Percentiles rank a stretch among this genome's conserved stretches.
Conservation (phyloP, 78 protist genomes). For the Anaeramoeba ignava region DNA sequence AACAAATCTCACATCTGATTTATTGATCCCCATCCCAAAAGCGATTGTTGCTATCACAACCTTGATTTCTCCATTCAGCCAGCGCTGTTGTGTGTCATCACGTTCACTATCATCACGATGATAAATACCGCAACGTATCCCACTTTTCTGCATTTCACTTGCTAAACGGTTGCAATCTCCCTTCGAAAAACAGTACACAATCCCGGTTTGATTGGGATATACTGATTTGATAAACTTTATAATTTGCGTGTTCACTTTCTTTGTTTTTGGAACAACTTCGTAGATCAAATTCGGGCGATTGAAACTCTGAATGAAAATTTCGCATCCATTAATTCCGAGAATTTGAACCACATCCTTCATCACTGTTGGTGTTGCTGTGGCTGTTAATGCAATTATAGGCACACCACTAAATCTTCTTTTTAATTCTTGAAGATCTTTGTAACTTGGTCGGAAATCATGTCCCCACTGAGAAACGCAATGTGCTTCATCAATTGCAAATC, state of each 20-base stretch:
- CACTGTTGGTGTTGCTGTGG: conserved; percentile 45
- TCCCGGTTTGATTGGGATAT: conserved; percentile 58
- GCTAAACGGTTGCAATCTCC: conserved; percentile 61
- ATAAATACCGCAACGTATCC: conserved; percentile 33
- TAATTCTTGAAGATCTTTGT: conserved; percentile 6
- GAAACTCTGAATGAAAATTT: neutral
- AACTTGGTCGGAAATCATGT: conserved; percentile 7
- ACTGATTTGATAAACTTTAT: neutral
- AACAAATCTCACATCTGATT: conserved; percentile 17
- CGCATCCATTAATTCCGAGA: neutral
- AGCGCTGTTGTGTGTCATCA: conserved; percentile 35
- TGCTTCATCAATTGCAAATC: conserved; percentile 34
- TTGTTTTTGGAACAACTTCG: conserved; percentile 4
- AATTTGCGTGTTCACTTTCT: neutral
- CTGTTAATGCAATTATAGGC: conserved; percentile 38
- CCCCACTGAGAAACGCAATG: conserved; percentile 79
- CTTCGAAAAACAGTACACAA: conserved; percentile 74
- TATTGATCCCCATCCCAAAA: conserved; percentile 89
- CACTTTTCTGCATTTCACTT: neutral
- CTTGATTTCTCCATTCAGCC: conserved; percentile 49
- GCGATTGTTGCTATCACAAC: conserved; percentile 93
- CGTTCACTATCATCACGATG: conserved; percentile 61
- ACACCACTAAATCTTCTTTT: conserved; percentile 5
- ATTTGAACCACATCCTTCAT: neutral
- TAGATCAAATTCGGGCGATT: conserved; percentile 14